Percentiles rank a stretch among this genome's conserved stretches.
Conservation (phyloP, 2,329 filamentous ascomycete species). For the Lecanoromycetidae sp. region DNA sequence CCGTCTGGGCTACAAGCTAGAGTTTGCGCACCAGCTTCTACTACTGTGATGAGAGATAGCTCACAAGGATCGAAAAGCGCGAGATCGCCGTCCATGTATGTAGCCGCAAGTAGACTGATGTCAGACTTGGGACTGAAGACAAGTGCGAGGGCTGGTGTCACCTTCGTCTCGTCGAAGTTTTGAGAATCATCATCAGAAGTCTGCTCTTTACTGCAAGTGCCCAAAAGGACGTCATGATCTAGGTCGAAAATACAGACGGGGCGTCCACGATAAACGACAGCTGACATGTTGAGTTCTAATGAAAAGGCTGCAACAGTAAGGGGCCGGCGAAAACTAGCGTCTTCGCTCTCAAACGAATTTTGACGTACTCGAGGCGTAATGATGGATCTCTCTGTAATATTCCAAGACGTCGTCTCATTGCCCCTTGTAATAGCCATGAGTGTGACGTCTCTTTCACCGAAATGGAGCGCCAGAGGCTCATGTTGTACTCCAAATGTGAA, state of each 20-base stretch:
- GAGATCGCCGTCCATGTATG: slow-evolving; percentile 27
- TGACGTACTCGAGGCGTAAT: neutral
- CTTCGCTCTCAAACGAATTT: neutral
- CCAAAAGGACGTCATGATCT: slow-evolving; percentile 17
- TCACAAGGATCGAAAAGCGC: slow-evolving; percentile 23
- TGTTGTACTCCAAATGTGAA: slow-evolving; percentile 9
- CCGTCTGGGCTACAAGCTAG: slow-evolving; percentile 23
- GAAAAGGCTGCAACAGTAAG: slow-evolving; percentile 17
- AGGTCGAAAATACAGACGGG: slow-evolving; percentile 21
- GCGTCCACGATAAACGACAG: slow-evolving; percentile 21
- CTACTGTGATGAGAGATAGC: slow-evolving; percentile 5
- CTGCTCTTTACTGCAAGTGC: slow-evolving; percentile 20
- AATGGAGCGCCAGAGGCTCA: slow-evolving; percentile 14
- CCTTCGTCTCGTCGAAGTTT: neutral
- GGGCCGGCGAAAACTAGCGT: slow-evolving; percentile 5
- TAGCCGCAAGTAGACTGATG: slow-evolving; percentile 17
- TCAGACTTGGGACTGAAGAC: slow-evolving; percentile 25
- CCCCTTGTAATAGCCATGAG: slow-evolving; percentile 14
- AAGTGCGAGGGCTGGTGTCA: slow-evolving; percentile 8
- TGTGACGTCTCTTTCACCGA: slow-evolving; percentile 14
- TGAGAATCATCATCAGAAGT: neutral
- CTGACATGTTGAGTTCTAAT: slow-evolving; percentile 17
- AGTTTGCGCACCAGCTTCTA: slow-evolving; percentile 13
- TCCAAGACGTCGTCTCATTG: slow-evolving; percentile 18
- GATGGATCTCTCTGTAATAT: slow-evolving; percentile 15